Evolutionary conservation across 1,284 basidiomycete genomes (phyloP).

Genomic region (Rugosomyces carneus): DNA sequence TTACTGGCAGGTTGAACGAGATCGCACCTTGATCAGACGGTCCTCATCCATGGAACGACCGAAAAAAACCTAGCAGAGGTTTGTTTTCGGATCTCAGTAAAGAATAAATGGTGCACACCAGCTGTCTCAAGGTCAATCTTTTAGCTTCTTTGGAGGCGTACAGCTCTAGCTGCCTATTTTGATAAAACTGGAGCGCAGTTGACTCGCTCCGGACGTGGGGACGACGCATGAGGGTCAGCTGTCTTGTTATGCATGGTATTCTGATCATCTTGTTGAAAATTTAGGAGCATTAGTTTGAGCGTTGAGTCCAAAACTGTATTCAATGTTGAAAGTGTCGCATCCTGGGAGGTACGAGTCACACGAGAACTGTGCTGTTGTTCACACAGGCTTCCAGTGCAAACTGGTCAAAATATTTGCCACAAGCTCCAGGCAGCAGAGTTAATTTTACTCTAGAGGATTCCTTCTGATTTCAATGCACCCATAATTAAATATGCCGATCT

Average conservation of each 20-base stretch:
- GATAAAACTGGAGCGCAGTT: constrained; percentile 73
- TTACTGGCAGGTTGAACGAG: not conserved
- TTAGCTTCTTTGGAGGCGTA: constrained; percentile 76
- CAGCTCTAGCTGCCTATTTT: constrained; percentile 77
- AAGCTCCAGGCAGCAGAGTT: too few species aligned
- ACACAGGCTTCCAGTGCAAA: too few species aligned
- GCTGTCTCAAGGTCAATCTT: constrained; percentile 72
- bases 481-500: constrained; percentile 73
- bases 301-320: not conserved
- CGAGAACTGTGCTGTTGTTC: too few species aligned
- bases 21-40: constrained; percentile 61
- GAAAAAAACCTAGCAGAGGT: constrained; percentile 50
- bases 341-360: not conserved
- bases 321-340: not conserved
- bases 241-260: constrained; percentile 7
- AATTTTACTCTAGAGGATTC: constrained; percentile 59
- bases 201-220: constrained; percentile 26
- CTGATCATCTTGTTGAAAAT: constrained; percentile 13
- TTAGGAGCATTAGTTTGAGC: constrained; percentile 5
- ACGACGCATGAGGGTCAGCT: constrained; percentile 3
- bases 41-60: constrained; percentile 74
- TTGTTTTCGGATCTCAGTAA: constrained; percentile 2
- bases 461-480: constrained; percentile 64
- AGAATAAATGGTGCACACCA: constrained; percentile 44
- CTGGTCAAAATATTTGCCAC: too few species aligned